Evolutionary conservation across 306 rosid genomes (phyloP).

Genomic region (Amphicarpaea edgeworthii): DNA sequence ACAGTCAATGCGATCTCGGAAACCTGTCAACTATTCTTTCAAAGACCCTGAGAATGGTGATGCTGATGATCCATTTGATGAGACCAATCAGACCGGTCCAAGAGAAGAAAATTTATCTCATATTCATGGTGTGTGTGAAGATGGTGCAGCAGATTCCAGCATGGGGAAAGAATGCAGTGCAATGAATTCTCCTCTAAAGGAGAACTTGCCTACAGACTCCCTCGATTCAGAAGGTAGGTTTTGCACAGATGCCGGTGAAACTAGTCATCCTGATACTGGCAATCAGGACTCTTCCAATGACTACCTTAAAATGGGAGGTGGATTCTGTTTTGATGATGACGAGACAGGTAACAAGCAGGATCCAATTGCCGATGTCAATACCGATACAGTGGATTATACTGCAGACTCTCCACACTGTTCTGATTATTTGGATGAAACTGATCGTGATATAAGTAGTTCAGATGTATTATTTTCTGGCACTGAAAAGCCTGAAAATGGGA

Average conservation of each 20-base stretch:
- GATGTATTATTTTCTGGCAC: constrained; percentile 38
- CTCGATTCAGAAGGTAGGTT: constrained; percentile 59
- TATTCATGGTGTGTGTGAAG: constrained; percentile 32
- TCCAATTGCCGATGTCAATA: constrained; percentile 38
- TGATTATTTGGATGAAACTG: constrained; percentile 43
- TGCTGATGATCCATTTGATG: constrained; percentile 49
- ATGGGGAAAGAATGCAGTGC: constrained; percentile 40
- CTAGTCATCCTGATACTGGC: constrained; percentile 38
- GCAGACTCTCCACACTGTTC: constrained; percentile 40
- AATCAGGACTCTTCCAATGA: constrained; percentile 43
- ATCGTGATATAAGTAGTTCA: constrained; percentile 33
- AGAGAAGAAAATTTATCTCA: constrained; percentile 38
- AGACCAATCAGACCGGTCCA: constrained; percentile 39
- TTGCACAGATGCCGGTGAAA: constrained; percentile 49
- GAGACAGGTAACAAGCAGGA: constrained; percentile 42
- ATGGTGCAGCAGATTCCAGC: constrained; percentile 43
- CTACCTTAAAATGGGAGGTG: constrained; percentile 68
- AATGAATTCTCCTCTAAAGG: constrained; percentile 38
- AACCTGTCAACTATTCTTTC: constrained; percentile 62
- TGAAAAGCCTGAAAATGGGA: constrained; percentile 38
- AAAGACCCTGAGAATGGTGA: constrained; percentile 59
- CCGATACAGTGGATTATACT: constrained; percentile 31
- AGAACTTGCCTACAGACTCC: constrained; percentile 39
- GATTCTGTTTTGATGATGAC: constrained; percentile 65
- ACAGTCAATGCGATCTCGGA: constrained; percentile 77